Evolutionary conservation across 129 eudicot genomes (phyloP).

Genomic region (Escallonia rubra): DNA sequence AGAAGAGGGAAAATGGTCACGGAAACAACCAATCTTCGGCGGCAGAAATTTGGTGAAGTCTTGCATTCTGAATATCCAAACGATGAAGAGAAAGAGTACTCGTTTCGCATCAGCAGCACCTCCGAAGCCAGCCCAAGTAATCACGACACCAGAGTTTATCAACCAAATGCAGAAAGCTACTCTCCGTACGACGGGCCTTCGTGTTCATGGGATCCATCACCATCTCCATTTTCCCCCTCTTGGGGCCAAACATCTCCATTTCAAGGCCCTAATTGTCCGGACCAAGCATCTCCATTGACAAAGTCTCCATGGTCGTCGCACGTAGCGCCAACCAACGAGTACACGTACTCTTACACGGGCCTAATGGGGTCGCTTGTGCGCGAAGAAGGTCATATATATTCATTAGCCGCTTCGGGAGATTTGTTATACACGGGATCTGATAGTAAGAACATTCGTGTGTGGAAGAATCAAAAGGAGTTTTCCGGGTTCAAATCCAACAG

Average conservation of each 20-base stretch:
- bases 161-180: constrained; percentile 6
- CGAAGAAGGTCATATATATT: constrained; percentile 81
- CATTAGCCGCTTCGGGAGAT: constrained; percentile 56
- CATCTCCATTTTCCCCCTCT: constrained; percentile 8
- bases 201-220: constrained; percentile 15
- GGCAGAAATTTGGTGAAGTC: background rate
- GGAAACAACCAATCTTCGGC: background rate
- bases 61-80: constrained; percentile 10
- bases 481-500: constrained; percentile 79
- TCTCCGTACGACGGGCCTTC: constrained; percentile 5
- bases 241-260: constrained; percentile 19
- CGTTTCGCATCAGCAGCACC: constrained; percentile 30
- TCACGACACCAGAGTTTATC: constrained; percentile 12
- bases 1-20: constrained; percentile 12
- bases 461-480: constrained; percentile 77
- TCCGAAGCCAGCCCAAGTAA: constrained; percentile 13
- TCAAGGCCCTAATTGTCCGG: constrained; percentile 1
- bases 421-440: constrained; percentile 76
- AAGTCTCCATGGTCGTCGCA: constrained; percentile 73
- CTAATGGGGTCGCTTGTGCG: constrained; percentile 76
- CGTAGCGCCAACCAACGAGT: constrained; percentile 12
- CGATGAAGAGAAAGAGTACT: constrained; percentile 22
- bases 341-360: constrained; percentile 47
- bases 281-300: constrained; percentile 42
- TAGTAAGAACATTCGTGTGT: constrained; percentile 77